A percentile compares a stretch with the other conserved stretches of the same genome.
phyloP scores from a whole-genome alignment of 2,329 filamentous ascomycete genomes.

The Microascus cirrosus region DNA sequence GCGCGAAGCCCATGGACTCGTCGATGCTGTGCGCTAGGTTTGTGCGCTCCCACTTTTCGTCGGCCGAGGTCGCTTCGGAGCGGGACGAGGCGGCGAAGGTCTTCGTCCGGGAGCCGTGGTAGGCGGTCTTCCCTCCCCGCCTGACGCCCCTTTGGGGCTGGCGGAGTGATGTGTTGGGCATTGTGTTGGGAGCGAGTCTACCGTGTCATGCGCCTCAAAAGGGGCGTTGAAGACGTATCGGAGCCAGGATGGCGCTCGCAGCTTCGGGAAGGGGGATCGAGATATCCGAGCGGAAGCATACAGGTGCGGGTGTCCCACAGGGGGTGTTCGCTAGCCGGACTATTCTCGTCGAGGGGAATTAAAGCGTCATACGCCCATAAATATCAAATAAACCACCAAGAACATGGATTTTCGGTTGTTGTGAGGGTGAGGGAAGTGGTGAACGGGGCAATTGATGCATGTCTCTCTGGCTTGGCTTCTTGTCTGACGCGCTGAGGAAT shows the following conservation, averaged over 20 bases:
- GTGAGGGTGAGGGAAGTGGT: background rate
- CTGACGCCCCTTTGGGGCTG: constrained; percentile 55
- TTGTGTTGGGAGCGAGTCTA: constrained; percentile 17
- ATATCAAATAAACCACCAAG: background rate
- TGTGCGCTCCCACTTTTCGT: constrained; percentile 84
- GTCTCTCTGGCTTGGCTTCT: background rate
- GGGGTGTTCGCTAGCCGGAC: background rate
- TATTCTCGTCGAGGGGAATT: background rate
- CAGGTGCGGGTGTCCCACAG: background rate
- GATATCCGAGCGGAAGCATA: background rate
- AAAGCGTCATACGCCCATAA: background rate
- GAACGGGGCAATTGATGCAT: background rate
- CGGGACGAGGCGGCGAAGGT: constrained; percentile 72
- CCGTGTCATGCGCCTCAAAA: background rate
- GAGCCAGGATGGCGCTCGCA: background rate
- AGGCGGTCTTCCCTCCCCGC: constrained; percentile 56
- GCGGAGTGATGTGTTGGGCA: constrained; percentile 51
- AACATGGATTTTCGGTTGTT: background rate
- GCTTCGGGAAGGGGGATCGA: background rate
- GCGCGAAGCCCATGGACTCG: constrained; percentile 85
- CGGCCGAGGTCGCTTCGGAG: constrained; percentile 76
- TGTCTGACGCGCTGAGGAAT: background rate
- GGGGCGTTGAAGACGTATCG: background rate
- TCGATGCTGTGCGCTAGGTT: constrained; percentile 81
- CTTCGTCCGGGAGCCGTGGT: constrained; percentile 59